Evolutionary conservation across 2,329 filamentous ascomycete genomes (phyloP).

Genomic region (Fusarium irregulare): DNA sequence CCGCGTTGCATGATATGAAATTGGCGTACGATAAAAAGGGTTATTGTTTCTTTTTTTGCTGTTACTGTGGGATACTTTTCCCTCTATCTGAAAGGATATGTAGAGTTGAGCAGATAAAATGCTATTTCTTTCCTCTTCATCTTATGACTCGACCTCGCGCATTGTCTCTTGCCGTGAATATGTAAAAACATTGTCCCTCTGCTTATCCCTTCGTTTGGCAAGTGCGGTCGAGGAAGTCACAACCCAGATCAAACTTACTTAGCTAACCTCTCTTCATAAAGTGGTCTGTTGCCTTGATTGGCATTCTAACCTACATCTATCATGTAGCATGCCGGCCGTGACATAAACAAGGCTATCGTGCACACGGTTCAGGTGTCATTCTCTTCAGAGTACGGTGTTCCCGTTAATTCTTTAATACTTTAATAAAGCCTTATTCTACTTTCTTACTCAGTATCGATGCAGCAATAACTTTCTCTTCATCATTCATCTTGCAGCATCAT

Average conservation of each 20-base stretch:
- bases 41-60: constrained; percentile 40
- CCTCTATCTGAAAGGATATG: constrained; percentile 27
- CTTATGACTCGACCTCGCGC: neutral
- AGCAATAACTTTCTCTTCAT: constrained; percentile 10
- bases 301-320: neutral
- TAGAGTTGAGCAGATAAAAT: constrained; percentile 42
- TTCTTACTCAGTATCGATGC: constrained; percentile 21
- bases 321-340: neutral
- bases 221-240: neutral
- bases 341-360: neutral
- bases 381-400: constrained; percentile 6
- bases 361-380: constrained; percentile 6
- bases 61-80: constrained; percentile 17
- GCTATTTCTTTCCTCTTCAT: constrained; percentile 20
- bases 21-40: constrained; percentile 57
- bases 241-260: neutral
- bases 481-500: constrained; percentile 42
- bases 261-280: neutral
- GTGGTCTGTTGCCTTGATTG: neutral
- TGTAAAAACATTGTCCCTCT: neutral
- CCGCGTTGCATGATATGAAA: constrained; percentile 63
- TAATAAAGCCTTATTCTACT: neutral
- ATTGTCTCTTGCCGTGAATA: neutral
- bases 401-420: constrained; percentile 10
- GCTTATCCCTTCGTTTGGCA: neutral